A percentile compares a stretch with the other conserved stretches of the same genome.
Evolutionary conservation across 306 rosid genomes (phyloP).

Genomic region (Styphnolobium japonicum): DNA sequence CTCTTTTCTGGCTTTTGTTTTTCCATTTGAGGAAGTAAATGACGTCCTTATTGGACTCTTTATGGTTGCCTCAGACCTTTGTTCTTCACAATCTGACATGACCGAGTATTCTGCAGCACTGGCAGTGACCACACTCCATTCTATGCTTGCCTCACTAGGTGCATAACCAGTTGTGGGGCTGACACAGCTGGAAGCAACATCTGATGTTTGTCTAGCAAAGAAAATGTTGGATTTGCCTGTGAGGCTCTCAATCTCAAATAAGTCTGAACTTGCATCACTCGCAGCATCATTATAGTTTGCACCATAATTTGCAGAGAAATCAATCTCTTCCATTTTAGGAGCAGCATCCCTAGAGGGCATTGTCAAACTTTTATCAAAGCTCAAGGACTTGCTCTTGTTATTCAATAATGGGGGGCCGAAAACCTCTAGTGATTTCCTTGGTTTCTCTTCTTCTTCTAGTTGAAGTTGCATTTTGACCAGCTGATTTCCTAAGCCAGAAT

Average conservation of each 20-base stretch:
- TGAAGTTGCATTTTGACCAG: conserved; percentile 27
- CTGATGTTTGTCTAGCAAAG: conserved; percentile 50
- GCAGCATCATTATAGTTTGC: conserved; percentile 47
- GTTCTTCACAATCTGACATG: conserved; percentile 73
- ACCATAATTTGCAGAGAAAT: conserved; percentile 4
- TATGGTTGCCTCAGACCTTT: conserved; percentile 30
- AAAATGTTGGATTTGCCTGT: conserved; percentile 47
- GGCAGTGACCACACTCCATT: conserved; percentile 91
- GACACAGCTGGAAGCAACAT: conserved; percentile 45
- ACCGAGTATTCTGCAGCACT: conserved; percentile 69
- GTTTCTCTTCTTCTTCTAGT: conserved; percentile 32
- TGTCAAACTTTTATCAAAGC: conserved; percentile 50
- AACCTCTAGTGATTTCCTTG: conserved; percentile 67
- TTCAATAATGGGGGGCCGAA: conserved; percentile 60
- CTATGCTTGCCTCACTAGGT: conserved; percentile 94
- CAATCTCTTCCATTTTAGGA: conserved; percentile 39
- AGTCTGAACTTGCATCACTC: conserved; percentile 92
- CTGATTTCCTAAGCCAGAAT: conserved; percentile 23
- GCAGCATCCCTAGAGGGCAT: conserved; percentile 35
- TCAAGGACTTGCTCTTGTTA: conserved; percentile 40
- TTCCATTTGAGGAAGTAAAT: conserved; percentile 18
- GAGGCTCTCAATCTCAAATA: conserved; percentile 83
- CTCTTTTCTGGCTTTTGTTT: conserved; percentile 32
- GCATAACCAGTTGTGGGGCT: conserved; percentile 73
- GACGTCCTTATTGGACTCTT: conserved; percentile 33